Conservation (phyloP, 2,329 filamentous ascomycete genomes). For the Colletotrichum orchidophilum region DNA sequence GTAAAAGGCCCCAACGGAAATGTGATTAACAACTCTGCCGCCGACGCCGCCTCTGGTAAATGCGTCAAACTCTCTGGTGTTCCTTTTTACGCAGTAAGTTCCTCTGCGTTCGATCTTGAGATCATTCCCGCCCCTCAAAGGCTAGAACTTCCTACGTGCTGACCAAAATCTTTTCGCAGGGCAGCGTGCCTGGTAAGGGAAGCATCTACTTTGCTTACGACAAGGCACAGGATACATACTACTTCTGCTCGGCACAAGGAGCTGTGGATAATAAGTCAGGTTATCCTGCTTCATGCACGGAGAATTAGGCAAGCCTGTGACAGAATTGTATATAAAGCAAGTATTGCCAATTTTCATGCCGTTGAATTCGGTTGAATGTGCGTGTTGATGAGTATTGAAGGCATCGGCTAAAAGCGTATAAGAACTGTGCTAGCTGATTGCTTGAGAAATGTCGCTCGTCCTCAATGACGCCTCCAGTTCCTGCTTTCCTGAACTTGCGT, state of each 20-base stretch:
- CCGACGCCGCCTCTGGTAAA: background rate
- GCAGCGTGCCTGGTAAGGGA: background rate
- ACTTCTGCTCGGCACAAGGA: background rate
- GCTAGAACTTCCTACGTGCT: background rate
- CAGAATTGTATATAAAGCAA: background rate
- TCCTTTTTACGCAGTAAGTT: background rate
- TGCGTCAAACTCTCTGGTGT: background rate
- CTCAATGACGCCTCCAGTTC: no score
- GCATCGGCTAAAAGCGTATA: no score
- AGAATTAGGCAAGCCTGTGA: background rate
- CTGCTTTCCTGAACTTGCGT: no score
- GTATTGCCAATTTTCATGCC: background rate
- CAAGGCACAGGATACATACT: background rate
- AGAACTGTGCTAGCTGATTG: no score
- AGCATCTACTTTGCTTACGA: background rate
- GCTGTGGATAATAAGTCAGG: background rate
- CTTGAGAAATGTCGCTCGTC: no score
- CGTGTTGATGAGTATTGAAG: no score
- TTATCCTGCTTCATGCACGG: background rate
- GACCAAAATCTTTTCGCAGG: background rate
- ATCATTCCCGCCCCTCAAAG: background rate
- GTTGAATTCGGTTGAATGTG: background rate
- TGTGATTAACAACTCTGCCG: background rate
- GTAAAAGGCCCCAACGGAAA: background rate
- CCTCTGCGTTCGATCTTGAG: background rate